Base-by-base conservation (phyloP, 1,284 basidiomycete species). In the Schizophyllum commune region DNA sequence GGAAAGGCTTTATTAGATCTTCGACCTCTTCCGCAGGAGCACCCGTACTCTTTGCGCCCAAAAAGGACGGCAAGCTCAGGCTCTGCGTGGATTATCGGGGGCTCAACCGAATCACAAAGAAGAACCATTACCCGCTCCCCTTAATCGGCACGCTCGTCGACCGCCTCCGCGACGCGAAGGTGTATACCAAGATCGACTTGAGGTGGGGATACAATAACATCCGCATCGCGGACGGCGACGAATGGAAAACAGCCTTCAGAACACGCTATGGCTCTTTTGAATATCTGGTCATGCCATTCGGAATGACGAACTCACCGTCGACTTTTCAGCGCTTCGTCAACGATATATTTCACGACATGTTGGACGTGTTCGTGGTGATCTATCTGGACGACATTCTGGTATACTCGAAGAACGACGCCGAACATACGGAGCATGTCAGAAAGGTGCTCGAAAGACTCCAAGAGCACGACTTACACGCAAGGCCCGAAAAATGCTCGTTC, bases 21-120 rank as follows among this genome's bases (percentile, higher is more conserved):
- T 73, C 71, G 1, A 71, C 69, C 51, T 70, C 69, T 7, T 70
- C 71, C 1, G 64, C 66, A 34, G 72, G 65, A 7, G 68, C 77
- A 0, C 74, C 75, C 0, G 69, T 80, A 55, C 74, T 82, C 54
- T 82, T 81, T 62, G 69, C 77, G 2, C 70, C 71, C 56, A 81
- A 81, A 68, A 78, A 78, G 64, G 74, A 79, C 65, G 72, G 73
- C 9, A 60, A 64, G 0, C 63, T 76, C 0, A 58, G 74, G 0
- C 65, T 67, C 66, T 21, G 69, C 11, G 67, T 70, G 55, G 76
- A 80, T 59, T 80, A 80, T 64, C 58, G 71, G 0, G 63, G 64
- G 15, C 62, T 79, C 17, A 80, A 80, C 62, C 47, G 59, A 0
- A 61, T 71, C 11, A 79, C 73, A 0, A 64, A 71, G 1, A 78